Percentiles rank a stretch among this genome's conserved stretches.
Conservation (phyloP, 371 early-diverging fungal genomes). For the Actinomucor elegans region DNA sequence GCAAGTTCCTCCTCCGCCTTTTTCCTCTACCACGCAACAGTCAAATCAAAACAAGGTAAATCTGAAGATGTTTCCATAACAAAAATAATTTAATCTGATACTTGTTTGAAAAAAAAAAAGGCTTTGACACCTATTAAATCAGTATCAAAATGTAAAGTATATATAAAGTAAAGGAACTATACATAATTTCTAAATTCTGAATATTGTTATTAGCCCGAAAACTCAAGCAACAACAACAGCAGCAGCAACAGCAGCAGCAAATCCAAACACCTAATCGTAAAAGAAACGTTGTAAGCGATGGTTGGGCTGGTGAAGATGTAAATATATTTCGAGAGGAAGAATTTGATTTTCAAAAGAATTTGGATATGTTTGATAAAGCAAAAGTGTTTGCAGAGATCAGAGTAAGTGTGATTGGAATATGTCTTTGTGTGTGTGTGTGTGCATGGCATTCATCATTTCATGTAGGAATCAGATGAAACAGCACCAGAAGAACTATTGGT, state of each 20-base stretch:
- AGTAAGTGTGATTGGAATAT: conserved; percentile 40
- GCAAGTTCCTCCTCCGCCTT: conserved; percentile 8
- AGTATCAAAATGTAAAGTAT: conserved; percentile 18
- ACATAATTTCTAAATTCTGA: too few species aligned
- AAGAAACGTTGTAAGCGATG: conserved; percentile 22
- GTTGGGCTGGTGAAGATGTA: conserved; percentile 63
- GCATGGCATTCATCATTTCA: not conserved
- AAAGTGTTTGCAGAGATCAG: conserved; percentile 81
- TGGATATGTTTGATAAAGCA: conserved; percentile 78
- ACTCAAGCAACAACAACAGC: conserved; percentile 9
- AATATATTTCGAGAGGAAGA: conserved; percentile 63
- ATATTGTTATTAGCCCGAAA: conserved; percentile 19
- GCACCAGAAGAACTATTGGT: conserved; percentile 73
- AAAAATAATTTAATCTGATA: not conserved
- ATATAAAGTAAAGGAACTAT: too few species aligned
- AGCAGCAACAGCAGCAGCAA: conserved; percentile 1
- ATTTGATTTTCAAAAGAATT: conserved; percentile 82
- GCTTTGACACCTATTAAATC: conserved; percentile 2
- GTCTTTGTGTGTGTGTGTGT: not conserved
- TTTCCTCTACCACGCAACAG: too few species aligned
- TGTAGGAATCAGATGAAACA: conserved; percentile 65
- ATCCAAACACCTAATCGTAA: not conserved
- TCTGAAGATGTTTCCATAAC: too few species aligned
- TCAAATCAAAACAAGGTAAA: conserved; percentile 3
- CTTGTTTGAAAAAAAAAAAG: not conserved